phyloP scores from a whole-genome alignment of 495 filamentous ascomycete species.

The Xylaria grammica region DNA sequence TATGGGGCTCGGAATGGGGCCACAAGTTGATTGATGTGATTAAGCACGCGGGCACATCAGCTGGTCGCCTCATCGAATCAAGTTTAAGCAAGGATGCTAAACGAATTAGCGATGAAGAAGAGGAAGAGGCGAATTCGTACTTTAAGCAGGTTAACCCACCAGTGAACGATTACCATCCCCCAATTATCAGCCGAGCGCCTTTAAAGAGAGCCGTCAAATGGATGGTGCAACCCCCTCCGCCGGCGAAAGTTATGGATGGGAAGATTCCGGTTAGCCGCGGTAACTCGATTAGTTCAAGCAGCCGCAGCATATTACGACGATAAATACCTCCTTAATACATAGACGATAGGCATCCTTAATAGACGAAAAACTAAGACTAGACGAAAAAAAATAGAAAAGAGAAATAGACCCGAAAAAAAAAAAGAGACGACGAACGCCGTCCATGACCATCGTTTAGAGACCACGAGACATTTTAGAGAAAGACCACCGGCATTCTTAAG shows the following conservation, averaged over 20 bases:
- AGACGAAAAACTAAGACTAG: no score
- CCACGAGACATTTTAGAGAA: no score
- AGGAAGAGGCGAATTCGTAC: conserved; percentile 59
- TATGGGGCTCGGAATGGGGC: conserved; percentile 67
- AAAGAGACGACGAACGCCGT: no score
- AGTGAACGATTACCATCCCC: conserved; percentile 85
- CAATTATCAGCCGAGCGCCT: conserved; percentile 76
- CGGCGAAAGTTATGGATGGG: conserved; percentile 84
- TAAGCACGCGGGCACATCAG: conserved; percentile 56
- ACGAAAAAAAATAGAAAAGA: no score
- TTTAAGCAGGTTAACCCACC: conserved; percentile 73
- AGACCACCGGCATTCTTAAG: no score
- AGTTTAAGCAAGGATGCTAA: conserved; percentile 47
- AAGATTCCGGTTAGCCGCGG: conserved; percentile 60
- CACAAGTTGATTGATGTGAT: conserved; percentile 57
- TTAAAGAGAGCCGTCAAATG: conserved; percentile 73
- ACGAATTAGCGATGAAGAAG: conserved; percentile 40
- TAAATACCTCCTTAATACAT: no score
- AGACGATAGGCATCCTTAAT: no score
- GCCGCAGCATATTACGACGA: neutral
- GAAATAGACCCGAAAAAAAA: no score
- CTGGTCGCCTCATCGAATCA: conserved; percentile 51
- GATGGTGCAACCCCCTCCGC: conserved; percentile 91
- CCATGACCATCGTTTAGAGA: no score
- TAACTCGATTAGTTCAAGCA: neutral